Conservation (phyloP, 2,329 filamentous ascomycete species). For the Colletotrichum lini region DNA sequence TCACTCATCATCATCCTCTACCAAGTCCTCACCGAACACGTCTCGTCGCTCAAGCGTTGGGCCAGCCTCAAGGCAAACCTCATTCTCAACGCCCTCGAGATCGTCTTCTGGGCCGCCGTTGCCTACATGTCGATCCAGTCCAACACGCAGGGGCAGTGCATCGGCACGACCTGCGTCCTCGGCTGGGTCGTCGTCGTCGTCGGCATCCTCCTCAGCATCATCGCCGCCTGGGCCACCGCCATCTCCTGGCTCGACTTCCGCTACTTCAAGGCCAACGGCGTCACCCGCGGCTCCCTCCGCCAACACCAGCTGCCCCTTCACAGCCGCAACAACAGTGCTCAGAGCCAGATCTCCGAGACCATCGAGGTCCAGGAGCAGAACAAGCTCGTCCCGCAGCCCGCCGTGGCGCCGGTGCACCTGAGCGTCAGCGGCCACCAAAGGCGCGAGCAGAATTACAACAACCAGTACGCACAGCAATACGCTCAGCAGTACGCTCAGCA, state of each 20-base stretch:
- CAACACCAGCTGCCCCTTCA: slow-evolving; percentile 10
- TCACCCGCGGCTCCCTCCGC: slow-evolving; percentile 17
- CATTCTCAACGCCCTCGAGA: slow-evolving; percentile 58
- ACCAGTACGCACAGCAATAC: slow-evolving; percentile 1
- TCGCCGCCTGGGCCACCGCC: slow-evolving; percentile 30
- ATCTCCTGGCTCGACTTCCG: slow-evolving; percentile 37
- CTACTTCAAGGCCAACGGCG: slow-evolving; percentile 21
- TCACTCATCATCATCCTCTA: slow-evolving; percentile 58
- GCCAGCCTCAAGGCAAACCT: slow-evolving; percentile 56
- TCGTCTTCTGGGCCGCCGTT: slow-evolving; percentile 57
- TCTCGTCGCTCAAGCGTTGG: slow-evolving; percentile 52
- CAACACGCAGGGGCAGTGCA: slow-evolving; percentile 21
- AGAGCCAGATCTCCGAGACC: slow-evolving; percentile 1
- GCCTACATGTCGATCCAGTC: slow-evolving; percentile 44
- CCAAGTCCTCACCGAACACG: slow-evolving; percentile 56
- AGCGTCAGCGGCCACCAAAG: background rate
- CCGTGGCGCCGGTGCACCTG: background rate
- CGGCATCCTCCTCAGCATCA: slow-evolving; percentile 28
- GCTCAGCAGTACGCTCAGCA: slow-evolving; percentile 6
- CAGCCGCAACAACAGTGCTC: slow-evolving; percentile 17
- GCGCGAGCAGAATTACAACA: background rate
- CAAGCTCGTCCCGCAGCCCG: background rate
- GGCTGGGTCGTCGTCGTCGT: slow-evolving; percentile 35
- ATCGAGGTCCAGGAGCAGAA: slow-evolving; percentile 8
- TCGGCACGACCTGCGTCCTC: slow-evolving; percentile 36